phyloP scores from a whole-genome alignment of 2,329 filamentous ascomycete genomes.

The Apiospora kogelbergensis region DNA sequence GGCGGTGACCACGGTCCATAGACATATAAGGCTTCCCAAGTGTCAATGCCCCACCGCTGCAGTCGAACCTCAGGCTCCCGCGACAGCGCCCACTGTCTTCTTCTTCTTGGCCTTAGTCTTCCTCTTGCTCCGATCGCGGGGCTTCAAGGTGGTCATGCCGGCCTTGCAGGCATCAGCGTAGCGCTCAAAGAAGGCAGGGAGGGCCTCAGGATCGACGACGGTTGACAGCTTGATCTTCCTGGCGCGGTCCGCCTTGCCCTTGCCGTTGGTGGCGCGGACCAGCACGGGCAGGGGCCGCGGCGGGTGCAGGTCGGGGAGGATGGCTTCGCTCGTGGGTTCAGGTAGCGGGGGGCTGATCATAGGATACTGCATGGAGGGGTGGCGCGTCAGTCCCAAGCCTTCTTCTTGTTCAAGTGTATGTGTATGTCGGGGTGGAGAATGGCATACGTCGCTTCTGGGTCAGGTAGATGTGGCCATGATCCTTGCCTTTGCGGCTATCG shows the following conservation, averaged over 20 bases:
- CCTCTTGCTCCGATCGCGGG: slow-evolving; percentile 85
- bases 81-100: slow-evolving; percentile 46
- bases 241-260: slow-evolving; percentile 55
- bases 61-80: neutral
- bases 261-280: slow-evolving; percentile 82
- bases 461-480: slow-evolving; percentile 72
- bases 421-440: neutral
- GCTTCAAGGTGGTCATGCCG: slow-evolving; percentile 88
- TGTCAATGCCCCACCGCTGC: no score
- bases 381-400: neutral
- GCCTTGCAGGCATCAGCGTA: slow-evolving; percentile 92
- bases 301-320: slow-evolving; percentile 60
- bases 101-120: slow-evolving; percentile 75
- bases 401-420: neutral
- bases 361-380: slow-evolving; percentile 37
- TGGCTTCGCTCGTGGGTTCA: slow-evolving; percentile 44
- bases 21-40: neutral
- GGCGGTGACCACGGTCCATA: neutral
- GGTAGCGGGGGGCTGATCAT: slow-evolving; percentile 41
- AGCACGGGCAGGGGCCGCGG: slow-evolving; percentile 68
- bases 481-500: slow-evolving; percentile 62
- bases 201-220: slow-evolving; percentile 70
- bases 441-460: slow-evolving; percentile 74
- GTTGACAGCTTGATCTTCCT: slow-evolving; percentile 78
- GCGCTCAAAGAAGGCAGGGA: slow-evolving; percentile 77